Evolutionary conservation across 331 rosid genomes (phyloP), one percentile per base, ranked within the genome.

Genomic region (Prunus yedoensis): DNA sequence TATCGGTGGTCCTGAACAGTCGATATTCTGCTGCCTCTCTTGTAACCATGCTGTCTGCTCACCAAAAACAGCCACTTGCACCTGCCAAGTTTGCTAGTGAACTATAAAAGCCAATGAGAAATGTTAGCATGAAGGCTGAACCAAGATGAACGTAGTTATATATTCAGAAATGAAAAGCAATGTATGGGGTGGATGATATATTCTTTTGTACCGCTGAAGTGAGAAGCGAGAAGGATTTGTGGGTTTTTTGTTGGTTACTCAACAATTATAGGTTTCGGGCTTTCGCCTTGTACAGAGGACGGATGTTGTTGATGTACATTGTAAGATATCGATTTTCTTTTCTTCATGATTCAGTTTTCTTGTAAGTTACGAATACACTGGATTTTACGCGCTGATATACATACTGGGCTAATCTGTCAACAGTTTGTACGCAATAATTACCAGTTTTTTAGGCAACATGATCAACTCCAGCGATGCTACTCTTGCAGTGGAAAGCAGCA

Each of bases 241-340:
- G 69, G 66, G 61, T 61, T 45, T 67, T 77, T 46, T 61, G 59
- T 71, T 57, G 80, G 80, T 75, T 68, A 10, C 81, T 41, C 27
- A 49, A 79, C 38, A 58, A 35, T 51, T 58, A 62, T 14, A 74
- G 68, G 66, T 60, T 47, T 61, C 68, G 32, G 79, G 47, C 11
- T 41, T 68, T 68, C 75, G 62, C 68, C 62, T 78, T 83, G 89
- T 80, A 78, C 60, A 81, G 90, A 38, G 77, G 61, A 73, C n/a
- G 56, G 66, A 51, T 70, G 80, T 71, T 64, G 75, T 43, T n/a
- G 13, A 27, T 74, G 18, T 58, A 56, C 78, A 71, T 66, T 77
- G 78, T 72, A 66, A 70, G 60, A 50, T 25, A 61, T 74, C 27
- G 66, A 71, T 65, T 66, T 65, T 3, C 35, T 27, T 18, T 45